Evolutionary conservation across 2,329 filamentous ascomycete species (phyloP), one percentile per base, ranked within the genome.

Genomic region (Talaromyces piceae): DNA sequence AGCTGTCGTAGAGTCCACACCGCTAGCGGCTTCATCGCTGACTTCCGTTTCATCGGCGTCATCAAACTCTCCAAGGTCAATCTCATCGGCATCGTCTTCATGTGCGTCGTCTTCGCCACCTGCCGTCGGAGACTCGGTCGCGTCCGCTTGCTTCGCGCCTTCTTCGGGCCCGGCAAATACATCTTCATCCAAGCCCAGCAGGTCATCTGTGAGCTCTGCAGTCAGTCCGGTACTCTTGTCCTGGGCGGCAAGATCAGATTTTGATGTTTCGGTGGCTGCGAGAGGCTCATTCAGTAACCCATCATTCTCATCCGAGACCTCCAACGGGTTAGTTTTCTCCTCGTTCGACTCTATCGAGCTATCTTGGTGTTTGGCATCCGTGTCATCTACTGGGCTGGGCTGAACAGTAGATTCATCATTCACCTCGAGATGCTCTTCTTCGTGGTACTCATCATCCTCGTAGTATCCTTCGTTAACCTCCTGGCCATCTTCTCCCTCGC

Each of bases 1-100:
- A 59, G 50, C 43, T 55, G 57, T 23, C 56, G 54, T 49, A 45
- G 60, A 57, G 22, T 51, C 55, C n/a, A n/a, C n/a, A 31, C 56
- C 49, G 47, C 54, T 61, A 23, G 56, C 45, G 9, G 54, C 57
- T n/a, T n/a, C n/a, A n/a, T n/a, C n/a, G n/a, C n/a, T n/a, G 41
- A 64, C 63, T 25, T 60, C 49, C 27, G 59, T 56, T 22, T 60
- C 62, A 37, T 63, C 67, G 47, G 71, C 61, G 50, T 73, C 69
- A 44, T 76, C 70, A 27, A 59, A 61, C 9, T 65, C 58, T 23
- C 60, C 61, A 39, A 60, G 57, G 5, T 58, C 45, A 9, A 64
- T 51, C 23, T 65, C 61, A 27, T 63, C 57, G n/a, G 23, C 47
- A 16, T 60, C 58, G 7, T 58, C 28, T 7, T 62, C 57, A 37